Percentiles rank a stretch among this genome's conserved stretches.
These are phyloP conservation scores for Lodderomyces theae DNA, from an alignment of 1,139 yeast genomes.

Conservation along the genomic window DNA sequence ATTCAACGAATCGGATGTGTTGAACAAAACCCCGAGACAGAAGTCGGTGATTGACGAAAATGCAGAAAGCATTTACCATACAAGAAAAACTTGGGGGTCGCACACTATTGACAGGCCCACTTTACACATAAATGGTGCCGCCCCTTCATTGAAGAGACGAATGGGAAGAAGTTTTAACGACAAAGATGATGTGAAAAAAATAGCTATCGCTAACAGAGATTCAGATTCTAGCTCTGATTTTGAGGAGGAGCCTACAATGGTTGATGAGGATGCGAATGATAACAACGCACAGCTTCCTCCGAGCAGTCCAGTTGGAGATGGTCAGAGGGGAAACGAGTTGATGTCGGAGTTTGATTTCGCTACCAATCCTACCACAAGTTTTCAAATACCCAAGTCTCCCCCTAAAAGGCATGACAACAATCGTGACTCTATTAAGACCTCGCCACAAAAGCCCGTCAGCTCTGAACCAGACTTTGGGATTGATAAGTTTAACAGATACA, in stretches of 20 bases:
- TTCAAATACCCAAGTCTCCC: slow-evolving; percentile 30
- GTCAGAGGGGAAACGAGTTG: slow-evolving; percentile 15
- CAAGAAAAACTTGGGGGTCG: slow-evolving; percentile 19
- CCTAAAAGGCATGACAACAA: slow-evolving; percentile 9
- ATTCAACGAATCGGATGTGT: slow-evolving; percentile 22
- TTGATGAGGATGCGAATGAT: slow-evolving; percentile 19
- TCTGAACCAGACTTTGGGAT: slow-evolving; percentile 50
- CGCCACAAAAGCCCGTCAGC: slow-evolving; percentile 20
- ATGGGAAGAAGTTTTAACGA: slow-evolving; percentile 49
- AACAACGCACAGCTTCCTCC: slow-evolving; percentile 22
- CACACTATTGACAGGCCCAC: slow-evolving; percentile 6
- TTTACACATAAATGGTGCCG: slow-evolving; percentile 11
- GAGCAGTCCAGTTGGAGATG: slow-evolving; percentile 25
- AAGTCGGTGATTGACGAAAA: slow-evolving; percentile 36
- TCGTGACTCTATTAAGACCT: slow-evolving; percentile 3
- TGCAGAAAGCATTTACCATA: slow-evolving; percentile 38
- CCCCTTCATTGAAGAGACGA: slow-evolving; percentile 42
- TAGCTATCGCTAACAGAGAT: slow-evolving; percentile 20
- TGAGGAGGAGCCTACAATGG: slow-evolving; percentile 17
- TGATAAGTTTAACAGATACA: slow-evolving; percentile 43
- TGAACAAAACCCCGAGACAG: slow-evolving; percentile 38
- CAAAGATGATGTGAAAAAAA: slow-evolving; percentile 41
- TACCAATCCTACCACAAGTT: slow-evolving; percentile 20
- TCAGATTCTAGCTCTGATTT: slow-evolving; percentile 3
- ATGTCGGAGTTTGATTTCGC: slow-evolving; percentile 29